Percentiles rank a stretch among this genome's conserved stretches.
Evolutionary conservation across 1,284 basidiomycete species (phyloP).

Genomic region (Austroboletus olivaceoglutinosus): DNA sequence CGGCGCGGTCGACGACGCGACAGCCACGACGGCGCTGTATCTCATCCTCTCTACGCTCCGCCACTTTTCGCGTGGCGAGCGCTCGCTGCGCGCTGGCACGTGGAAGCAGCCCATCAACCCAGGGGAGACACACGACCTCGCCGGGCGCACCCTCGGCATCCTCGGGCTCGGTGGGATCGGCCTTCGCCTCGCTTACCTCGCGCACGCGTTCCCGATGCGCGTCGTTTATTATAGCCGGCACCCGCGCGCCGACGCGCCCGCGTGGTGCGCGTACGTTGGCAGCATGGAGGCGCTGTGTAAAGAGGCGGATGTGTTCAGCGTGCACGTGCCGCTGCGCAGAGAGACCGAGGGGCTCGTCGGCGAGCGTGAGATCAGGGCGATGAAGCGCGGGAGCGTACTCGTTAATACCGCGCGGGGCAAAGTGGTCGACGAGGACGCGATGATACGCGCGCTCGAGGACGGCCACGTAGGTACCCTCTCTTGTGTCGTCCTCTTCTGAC

Average conservation of each 20-base stretch:
- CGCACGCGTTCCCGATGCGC: slow-evolving; percentile 81
- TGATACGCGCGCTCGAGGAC: slow-evolving; percentile 80
- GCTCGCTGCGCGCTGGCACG: slow-evolving; percentile 53
- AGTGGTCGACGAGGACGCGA: slow-evolving; percentile 83
- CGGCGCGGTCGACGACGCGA: slow-evolving; percentile 87
- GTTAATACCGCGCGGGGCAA: slow-evolving; percentile 91
- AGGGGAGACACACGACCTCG: slow-evolving; percentile 65
- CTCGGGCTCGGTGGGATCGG: slow-evolving; percentile 93
- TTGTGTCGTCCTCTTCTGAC: neutral
- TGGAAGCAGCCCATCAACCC: slow-evolving; percentile 58
- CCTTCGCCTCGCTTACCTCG: slow-evolving; percentile 63
- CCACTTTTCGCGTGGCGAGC: slow-evolving; percentile 73
- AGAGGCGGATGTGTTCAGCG: slow-evolving; percentile 78
- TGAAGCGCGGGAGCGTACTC: slow-evolving; percentile 81
- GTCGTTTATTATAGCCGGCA: slow-evolving; percentile 79
- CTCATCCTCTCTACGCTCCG: slow-evolving; percentile 83
- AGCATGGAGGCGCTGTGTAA: slow-evolving; percentile 71
- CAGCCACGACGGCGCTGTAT: slow-evolving; percentile 86
- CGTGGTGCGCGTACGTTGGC: slow-evolving; percentile 74
- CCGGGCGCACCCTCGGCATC: slow-evolving; percentile 78
- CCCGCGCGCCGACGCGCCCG: slow-evolving; percentile 57
- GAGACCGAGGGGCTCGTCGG: slow-evolving; percentile 79
- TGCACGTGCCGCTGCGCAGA: slow-evolving; percentile 68
- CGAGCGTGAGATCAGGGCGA: slow-evolving; percentile 71
- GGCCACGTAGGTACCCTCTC: slow-evolving; percentile 63